Conservation (phyloP, 371 early-diverging fungal species). For the Rhizopus sp. region DNA sequence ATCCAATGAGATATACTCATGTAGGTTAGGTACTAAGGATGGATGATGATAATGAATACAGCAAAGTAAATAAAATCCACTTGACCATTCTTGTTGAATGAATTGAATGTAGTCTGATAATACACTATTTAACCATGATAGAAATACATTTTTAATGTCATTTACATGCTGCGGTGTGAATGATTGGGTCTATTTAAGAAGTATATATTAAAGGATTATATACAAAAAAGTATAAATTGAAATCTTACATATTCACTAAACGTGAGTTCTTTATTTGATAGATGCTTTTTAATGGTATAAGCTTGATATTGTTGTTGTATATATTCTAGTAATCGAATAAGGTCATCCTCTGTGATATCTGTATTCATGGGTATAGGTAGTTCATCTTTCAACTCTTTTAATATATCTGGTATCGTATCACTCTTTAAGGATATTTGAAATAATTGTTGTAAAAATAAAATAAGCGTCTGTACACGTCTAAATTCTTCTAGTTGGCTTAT, state of each 20-base stretch:
- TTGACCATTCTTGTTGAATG: slow-evolving; percentile 60
- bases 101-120: slow-evolving; percentile 58
- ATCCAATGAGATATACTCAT: slow-evolving; percentile 22
- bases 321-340: slow-evolving; percentile 31
- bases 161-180: slow-evolving; percentile 28
- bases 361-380: slow-evolving; percentile 7
- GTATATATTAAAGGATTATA: neutral
- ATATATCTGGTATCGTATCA: neutral
- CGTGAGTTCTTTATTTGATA: slow-evolving; percentile 25
- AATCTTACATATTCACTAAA: slow-evolving; percentile 38
- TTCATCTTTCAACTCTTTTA: slow-evolving; percentile 1
- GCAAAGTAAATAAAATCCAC: slow-evolving; percentile 64
- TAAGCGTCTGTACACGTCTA: slow-evolving; percentile 6
- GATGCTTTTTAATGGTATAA: slow-evolving; percentile 23
- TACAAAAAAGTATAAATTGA: neutral
- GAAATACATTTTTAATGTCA: slow-evolving; percentile 51
- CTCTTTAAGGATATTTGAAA: slow-evolving; percentile 2
- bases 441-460: slow-evolving; percentile 12
- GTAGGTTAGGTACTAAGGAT: slow-evolving; percentile 55
- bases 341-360: slow-evolving; percentile 12
- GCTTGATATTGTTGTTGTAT: slow-evolving; percentile 40
- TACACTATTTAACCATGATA: slow-evolving; percentile 64
- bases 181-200: slow-evolving; percentile 23
- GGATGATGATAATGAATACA: slow-evolving; percentile 70
- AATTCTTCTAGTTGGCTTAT: slow-evolving; percentile 11